These are phyloP conservation scores for Tetradesmus lagerheimii DNA, from an alignment of 139 green algal genomes.

Conservation along the genomic window DNA sequence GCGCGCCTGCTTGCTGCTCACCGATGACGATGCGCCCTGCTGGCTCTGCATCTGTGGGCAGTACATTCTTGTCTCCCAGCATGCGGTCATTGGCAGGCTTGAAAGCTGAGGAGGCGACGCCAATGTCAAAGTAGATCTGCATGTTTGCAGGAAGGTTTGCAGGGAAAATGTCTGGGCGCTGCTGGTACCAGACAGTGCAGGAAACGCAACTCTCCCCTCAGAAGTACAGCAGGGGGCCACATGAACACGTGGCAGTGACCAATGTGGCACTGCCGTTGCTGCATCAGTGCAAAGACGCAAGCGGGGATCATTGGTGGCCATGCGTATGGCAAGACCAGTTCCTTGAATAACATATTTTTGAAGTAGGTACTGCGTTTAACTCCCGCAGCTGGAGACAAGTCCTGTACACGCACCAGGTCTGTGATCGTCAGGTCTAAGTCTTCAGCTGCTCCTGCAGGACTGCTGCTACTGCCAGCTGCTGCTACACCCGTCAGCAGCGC, in stretches of 20 bases:
- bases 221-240: no score
- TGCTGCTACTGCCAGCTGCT: neutral
- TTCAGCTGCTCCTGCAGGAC: constrained; percentile 18
- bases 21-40: constrained; percentile 68
- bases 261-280: no score
- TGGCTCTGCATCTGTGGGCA: constrained; percentile 50
- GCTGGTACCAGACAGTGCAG: no score
- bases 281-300: no score
- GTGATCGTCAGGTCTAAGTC: constrained; percentile 50
- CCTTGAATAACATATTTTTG: no score
- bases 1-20: neutral
- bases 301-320: no score
- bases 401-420: constrained; percentile 31
- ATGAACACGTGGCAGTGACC: no score
- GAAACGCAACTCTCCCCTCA: no score
- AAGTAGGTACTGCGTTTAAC: no score
- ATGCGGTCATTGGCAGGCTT: constrained; percentile 63
- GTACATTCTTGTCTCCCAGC: constrained; percentile 65
- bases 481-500: neutral
- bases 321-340: no score
- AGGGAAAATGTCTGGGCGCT: neutral
- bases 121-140: constrained; percentile 66
- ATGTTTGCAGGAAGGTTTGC: neutral
- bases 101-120: constrained; percentile 52
- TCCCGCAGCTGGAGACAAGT: no score